Evolutionary conservation across 176 grass and related monocot species (phyloP).

Genomic region (Calamus simplicifolius): DNA sequence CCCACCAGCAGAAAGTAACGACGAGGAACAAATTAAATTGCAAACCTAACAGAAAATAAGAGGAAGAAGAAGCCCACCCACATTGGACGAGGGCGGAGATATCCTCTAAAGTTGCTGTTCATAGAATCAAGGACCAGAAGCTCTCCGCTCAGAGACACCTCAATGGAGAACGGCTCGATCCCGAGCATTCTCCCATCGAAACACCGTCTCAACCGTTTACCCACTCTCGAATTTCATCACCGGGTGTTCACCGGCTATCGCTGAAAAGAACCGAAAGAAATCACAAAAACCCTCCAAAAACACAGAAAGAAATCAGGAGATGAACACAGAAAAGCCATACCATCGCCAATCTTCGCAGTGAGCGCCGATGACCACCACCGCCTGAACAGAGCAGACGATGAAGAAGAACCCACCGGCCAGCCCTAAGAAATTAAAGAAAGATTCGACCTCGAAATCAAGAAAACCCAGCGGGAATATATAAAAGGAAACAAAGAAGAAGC

Average conservation of each 20-base stretch:
- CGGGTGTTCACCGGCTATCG: not conserved
- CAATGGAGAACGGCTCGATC: constrained; percentile 9
- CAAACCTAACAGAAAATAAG: not conserved
- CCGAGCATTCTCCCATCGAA: constrained; percentile 6
- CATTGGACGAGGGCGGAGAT: constrained; percentile 1
- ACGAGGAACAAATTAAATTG: too few relatives aligned
- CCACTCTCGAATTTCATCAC: constrained; percentile 10
- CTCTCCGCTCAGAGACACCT: not conserved
- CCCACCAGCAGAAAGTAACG: too few relatives aligned
- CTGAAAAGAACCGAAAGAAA: not conserved
- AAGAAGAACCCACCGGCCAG: not conserved
- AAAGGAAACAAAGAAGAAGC: not conserved
- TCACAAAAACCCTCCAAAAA: not conserved
- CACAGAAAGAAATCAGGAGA: not conserved
- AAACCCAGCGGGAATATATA: not conserved
- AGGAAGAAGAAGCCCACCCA: not conserved
- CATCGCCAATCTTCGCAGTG: not conserved
- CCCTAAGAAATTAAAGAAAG: not conserved
- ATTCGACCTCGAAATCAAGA: not conserved
- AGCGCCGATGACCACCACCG: constrained; percentile 5
- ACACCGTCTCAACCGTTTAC: constrained; percentile 7
- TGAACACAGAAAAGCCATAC: not conserved
- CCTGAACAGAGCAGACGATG: not conserved
- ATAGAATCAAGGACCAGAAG: constrained; percentile 8
- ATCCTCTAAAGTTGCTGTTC: constrained; percentile 14